Evolutionary conservation across 106 monocot genomes (phyloP).

Genomic region (Dendrobium huoshanense): DNA sequence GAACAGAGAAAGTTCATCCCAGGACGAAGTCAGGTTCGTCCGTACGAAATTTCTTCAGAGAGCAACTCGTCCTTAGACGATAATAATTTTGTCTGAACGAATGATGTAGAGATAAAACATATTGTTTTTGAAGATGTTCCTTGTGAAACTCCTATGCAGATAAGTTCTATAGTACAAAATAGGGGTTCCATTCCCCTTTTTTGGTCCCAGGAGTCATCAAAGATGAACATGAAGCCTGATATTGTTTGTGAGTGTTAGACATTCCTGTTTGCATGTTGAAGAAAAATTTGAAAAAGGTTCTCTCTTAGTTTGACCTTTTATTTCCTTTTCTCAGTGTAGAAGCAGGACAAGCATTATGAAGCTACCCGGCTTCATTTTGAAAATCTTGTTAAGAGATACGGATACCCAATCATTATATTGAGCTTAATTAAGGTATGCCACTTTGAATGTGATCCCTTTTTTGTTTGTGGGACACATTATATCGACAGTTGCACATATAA

Average conservation of each 20-base stretch:
- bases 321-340: constrained; percentile 57
- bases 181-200: constrained; percentile 96
- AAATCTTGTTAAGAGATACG: constrained; percentile 81
- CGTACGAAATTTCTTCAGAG: too few species aligned
- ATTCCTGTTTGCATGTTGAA: too few species aligned
- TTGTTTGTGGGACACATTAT: neutral
- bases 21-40: too few species aligned
- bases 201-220: constrained; percentile 95
- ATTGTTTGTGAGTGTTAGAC: constrained; percentile 69
- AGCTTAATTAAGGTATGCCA: constrained; percentile 74
- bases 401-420: constrained; percentile 70
- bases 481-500: neutral
- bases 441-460: neutral
- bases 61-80: too few species aligned
- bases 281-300: neutral
- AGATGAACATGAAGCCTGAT: constrained; percentile 85
- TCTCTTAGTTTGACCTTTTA: constrained; percentile 5
- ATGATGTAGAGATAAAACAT: constrained; percentile 99
- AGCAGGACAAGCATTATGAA: constrained; percentile 69
- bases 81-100: too few species aligned
- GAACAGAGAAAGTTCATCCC: too few species aligned
- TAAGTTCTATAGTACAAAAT: constrained; percentile 90
- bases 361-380: constrained; percentile 95
- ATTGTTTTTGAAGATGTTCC: constrained; percentile 69
- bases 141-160: constrained; percentile 44